phyloP scores from a whole-genome alignment of 2,329 filamentous ascomycete species.

The Trichoderma polysporum region DNA sequence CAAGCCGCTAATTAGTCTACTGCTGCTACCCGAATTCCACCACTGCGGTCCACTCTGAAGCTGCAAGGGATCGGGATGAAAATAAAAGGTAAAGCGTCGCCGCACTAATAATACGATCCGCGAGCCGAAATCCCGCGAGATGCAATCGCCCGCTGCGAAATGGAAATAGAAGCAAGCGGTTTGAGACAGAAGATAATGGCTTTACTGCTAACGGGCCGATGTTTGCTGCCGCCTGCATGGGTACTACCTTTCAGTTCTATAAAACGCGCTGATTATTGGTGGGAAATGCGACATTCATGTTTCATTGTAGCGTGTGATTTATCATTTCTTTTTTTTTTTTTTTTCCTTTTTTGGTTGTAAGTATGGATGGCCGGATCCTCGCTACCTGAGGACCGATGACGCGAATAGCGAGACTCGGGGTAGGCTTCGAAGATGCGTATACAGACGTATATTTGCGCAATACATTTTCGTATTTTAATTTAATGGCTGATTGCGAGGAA shows the following conservation, averaged over 20 bases:
- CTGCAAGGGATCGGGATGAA: background rate
- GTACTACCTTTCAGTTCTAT: background rate
- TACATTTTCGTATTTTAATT: background rate
- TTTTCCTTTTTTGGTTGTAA: background rate
- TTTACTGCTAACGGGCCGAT: background rate
- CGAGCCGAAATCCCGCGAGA: background rate
- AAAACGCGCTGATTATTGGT: background rate
- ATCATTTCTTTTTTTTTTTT: background rate
- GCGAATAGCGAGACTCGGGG: background rate
- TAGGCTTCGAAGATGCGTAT: background rate
- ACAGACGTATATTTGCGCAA: background rate
- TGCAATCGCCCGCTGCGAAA: background rate
- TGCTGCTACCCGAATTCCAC: no score
- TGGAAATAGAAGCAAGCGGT: background rate
- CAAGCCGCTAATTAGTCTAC: background rate
- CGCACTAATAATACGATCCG: background rate
- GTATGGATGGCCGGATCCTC: background rate
- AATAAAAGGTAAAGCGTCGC: background rate
- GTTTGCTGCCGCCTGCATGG: background rate
- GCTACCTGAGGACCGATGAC: background rate
- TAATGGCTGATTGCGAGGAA: no score
- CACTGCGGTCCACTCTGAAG: background rate
- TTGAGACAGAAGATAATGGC: background rate
- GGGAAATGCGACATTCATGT: background rate
- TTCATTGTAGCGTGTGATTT: background rate